A percentile compares a stretch with the other conserved stretches of the same genome.
These are phyloP conservation scores for Mucor plumbeus DNA, from an alignment of 371 early-diverging fungal genomes.

Conservation along the genomic window DNA sequence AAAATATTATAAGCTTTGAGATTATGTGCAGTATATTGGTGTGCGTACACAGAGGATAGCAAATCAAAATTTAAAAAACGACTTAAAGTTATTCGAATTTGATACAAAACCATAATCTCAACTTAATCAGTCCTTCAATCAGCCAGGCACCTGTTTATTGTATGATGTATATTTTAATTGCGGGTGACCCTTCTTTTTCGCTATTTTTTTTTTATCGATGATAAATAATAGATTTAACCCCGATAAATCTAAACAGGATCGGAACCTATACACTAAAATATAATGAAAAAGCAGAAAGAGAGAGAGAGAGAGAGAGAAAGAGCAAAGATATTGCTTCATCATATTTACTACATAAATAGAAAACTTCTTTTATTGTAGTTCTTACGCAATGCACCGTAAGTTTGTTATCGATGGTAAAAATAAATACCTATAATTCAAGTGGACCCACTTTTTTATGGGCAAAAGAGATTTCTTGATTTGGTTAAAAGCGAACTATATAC, in stretches of 20 bases:
- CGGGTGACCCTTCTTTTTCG: slow-evolving; percentile 11
- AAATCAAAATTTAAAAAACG: background rate
- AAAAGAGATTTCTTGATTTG: slow-evolving; percentile 10
- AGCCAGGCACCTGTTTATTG: background rate
- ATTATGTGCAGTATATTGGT: background rate
- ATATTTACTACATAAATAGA: background rate
- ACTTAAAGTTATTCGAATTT: background rate
- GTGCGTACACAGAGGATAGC: background rate
- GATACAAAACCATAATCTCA: background rate
- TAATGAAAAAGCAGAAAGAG: background rate
- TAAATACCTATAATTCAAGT: background rate
- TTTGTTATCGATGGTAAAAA: background rate
- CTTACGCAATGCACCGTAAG: background rate
- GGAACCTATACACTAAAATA: slow-evolving; percentile 5
- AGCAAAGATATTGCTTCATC: background rate
- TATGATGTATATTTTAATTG: background rate
- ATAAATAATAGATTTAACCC: slow-evolving; percentile 1
- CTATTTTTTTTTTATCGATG: slow-evolving; percentile 9
- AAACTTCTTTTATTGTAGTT: background rate
- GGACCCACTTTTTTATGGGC: slow-evolving; percentile 14
- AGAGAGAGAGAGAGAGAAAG: background rate
- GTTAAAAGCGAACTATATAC: slow-evolving; percentile 18
- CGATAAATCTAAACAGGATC: slow-evolving; percentile 11
- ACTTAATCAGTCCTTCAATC: background rate
- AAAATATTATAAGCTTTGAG: slow-evolving; percentile 2